Evolutionary conservation across 2,329 filamentous ascomycete species (phyloP).

Genomic region (Epichloe gansuensis): DNA sequence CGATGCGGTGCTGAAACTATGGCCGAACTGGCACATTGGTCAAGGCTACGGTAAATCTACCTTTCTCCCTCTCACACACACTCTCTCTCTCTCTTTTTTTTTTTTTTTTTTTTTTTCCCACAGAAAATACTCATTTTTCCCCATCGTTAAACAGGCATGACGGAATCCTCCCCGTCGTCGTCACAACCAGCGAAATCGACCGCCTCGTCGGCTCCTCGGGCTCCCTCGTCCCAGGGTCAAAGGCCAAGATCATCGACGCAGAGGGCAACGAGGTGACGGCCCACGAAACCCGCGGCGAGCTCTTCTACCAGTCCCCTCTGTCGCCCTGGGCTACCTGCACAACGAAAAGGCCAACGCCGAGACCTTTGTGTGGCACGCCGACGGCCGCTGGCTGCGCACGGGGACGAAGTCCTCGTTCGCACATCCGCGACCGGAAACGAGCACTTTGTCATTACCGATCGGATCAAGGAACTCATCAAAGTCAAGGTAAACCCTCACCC

Average conservation of each 20-base stretch:
- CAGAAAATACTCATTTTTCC: not conserved
- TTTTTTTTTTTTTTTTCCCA: constrained; percentile 18
- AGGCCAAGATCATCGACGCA: constrained; percentile 50
- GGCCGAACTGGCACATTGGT: constrained; percentile 51
- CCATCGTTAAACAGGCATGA: constrained; percentile 41
- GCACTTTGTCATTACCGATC: constrained; percentile 76
- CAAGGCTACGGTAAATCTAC: constrained; percentile 52
- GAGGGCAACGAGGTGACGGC: constrained; percentile 58
- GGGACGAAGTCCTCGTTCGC: constrained; percentile 67
- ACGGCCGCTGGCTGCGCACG: constrained; percentile 68
- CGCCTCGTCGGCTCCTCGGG: constrained; percentile 59
- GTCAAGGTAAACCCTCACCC: constrained; percentile 45
- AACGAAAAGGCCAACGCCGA: constrained; percentile 74
- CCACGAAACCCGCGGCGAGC: constrained; percentile 65
- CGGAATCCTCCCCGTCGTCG: constrained; percentile 61
- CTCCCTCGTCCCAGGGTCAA: constrained; percentile 49
- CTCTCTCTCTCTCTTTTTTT: too few species aligned
- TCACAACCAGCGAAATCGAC: constrained; percentile 43
- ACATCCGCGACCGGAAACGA: constrained; percentile 55
- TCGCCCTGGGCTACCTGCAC: constrained; percentile 75
- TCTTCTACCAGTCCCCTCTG: constrained; percentile 63
- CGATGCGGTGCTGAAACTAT: constrained; percentile 45
- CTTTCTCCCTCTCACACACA: too few species aligned
- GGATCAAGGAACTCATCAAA: constrained; percentile 61
- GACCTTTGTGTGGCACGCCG: constrained; percentile 56